These are phyloP conservation scores for Pseudoturritis turrita DNA, from an alignment of 345 rosid species.

Conservation along the genomic window DNA sequence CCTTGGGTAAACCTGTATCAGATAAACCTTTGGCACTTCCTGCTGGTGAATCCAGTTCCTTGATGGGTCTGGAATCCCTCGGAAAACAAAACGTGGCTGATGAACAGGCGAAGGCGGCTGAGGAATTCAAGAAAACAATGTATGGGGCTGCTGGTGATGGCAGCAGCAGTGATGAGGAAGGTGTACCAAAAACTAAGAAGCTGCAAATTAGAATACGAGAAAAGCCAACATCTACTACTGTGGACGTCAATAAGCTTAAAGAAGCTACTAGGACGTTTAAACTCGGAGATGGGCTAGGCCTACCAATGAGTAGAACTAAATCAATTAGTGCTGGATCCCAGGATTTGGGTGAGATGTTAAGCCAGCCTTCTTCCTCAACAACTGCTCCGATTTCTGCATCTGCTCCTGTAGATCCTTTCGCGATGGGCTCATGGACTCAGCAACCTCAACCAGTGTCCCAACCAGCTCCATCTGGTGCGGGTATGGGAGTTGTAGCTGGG, in stretches of 20 bases:
- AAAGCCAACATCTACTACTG: constrained; percentile 69
- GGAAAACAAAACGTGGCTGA: constrained; percentile 55
- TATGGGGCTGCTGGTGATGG: constrained; percentile 73
- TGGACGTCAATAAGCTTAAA: constrained; percentile 90
- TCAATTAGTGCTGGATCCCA: constrained; percentile 57
- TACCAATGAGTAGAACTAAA: constrained; percentile 60
- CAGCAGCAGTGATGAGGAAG: constrained; percentile 97
- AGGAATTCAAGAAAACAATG: constrained; percentile 95
- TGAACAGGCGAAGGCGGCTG: constrained; percentile 94
- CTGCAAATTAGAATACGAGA: constrained; percentile 90
- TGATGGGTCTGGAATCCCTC: constrained; percentile 85
- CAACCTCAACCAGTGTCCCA: constrained; percentile 46
- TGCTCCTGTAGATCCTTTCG: constrained; percentile 65
- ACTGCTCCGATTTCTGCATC: constrained; percentile 42
- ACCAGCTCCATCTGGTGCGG: constrained; percentile 41
- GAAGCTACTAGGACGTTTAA: constrained; percentile 85
- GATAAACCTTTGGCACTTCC: constrained; percentile 46
- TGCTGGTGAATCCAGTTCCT: constrained; percentile 46
- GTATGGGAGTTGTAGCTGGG: constrained; percentile 47
- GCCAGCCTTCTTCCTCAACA: constrained; percentile 43
- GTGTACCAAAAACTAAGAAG: constrained; percentile 57
- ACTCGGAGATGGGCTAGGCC: constrained; percentile 82
- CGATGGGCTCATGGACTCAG: constrained; percentile 49
- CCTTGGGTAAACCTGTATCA: constrained; percentile 42
- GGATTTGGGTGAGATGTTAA: constrained; percentile 54